A percentile compares a stretch with the other conserved stretches of the same genome.
Conservation (phyloP, 2,329 filamentous ascomycete genomes). For the Fusarium coicis region DNA sequence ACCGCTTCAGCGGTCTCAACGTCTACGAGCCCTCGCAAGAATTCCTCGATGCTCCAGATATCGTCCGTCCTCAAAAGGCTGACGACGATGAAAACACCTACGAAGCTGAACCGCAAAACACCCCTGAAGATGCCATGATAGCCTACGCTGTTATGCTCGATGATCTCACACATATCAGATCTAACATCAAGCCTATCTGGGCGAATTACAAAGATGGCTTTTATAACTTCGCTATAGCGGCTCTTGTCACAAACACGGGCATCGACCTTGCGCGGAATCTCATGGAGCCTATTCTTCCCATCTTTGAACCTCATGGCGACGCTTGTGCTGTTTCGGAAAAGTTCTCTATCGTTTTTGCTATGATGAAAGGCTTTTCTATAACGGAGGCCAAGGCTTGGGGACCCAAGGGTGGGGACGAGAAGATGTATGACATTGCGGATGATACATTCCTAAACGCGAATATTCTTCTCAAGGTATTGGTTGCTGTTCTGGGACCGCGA, state of each 20-base stretch:
- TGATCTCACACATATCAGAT: slow-evolving; percentile 29
- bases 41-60: not conserved
- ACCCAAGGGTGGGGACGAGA: not conserved
- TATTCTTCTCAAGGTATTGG: not conserved
- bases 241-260: not conserved
- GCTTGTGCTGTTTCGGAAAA: not conserved
- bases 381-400: not conserved
- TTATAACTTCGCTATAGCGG: not conserved
- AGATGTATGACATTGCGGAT: not conserved
- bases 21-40: not conserved
- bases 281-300: not conserved
- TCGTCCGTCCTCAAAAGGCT: not conserved
- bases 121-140: slow-evolving; percentile 44
- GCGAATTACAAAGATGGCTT: not conserved
- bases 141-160: slow-evolving; percentile 43
- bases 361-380: not conserved
- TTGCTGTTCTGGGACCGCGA: not conserved
- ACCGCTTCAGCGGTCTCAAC: not conserved
- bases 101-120: slow-evolving; percentile 44
- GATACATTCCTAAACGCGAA: not conserved
- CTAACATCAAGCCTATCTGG: not conserved
- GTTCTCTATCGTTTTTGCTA: not conserved
- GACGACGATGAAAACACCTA: slow-evolving; percentile 35
- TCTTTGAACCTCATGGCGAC: not conserved
- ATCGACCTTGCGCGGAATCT: not conserved